phyloP scores from a whole-genome alignment of 371 early-diverging fungal species.

The Mucor irregularis region DNA sequence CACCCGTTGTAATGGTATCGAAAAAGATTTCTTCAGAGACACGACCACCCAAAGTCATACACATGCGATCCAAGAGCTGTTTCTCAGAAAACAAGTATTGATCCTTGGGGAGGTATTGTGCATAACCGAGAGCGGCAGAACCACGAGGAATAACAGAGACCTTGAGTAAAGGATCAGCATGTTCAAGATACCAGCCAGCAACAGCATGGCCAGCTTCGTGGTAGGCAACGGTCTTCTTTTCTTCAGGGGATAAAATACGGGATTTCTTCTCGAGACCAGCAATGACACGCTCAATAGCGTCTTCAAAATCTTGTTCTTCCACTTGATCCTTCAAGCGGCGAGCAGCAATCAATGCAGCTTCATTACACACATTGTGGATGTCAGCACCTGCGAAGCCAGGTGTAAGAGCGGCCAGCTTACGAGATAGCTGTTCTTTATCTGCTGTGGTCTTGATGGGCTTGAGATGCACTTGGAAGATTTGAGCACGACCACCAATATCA shows the following conservation, averaged over 20 bases:
- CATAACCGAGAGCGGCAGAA: conserved; percentile 93
- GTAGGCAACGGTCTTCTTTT: conserved; percentile 97
- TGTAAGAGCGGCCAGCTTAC: conserved; percentile 89
- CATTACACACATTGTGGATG: conserved; percentile 98
- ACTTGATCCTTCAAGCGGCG: conserved; percentile 74
- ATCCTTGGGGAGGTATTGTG: conserved; percentile 97
- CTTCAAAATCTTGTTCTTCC: conserved; percentile 87
- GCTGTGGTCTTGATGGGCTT: conserved; percentile 89
- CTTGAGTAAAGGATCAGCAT: conserved; percentile 95
- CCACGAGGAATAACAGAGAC: conserved; percentile 98
- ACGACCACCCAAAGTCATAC: conserved; percentile 96
- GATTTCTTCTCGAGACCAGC: conserved; percentile 98
- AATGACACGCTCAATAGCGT: conserved; percentile 97
- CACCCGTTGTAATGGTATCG: conserved; percentile 84
- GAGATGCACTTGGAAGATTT: conserved; percentile 95
- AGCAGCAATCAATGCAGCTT: conserved; percentile 96
- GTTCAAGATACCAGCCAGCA: conserved; percentile 94
- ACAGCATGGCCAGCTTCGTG: conserved; percentile 99
- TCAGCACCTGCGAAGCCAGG: conserved; percentile 98
- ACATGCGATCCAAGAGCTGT: conserved; percentile 94
- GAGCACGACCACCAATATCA: conserved; percentile 92
- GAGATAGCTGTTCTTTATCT: conserved; percentile 70
- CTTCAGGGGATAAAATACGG: conserved; percentile 91
- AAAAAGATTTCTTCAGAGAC: conserved; percentile 94
- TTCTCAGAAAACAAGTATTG: conserved; percentile 91